Base-by-base conservation (phyloP, 768 basidiomycete genomes). In the Imleria badia region DNA sequence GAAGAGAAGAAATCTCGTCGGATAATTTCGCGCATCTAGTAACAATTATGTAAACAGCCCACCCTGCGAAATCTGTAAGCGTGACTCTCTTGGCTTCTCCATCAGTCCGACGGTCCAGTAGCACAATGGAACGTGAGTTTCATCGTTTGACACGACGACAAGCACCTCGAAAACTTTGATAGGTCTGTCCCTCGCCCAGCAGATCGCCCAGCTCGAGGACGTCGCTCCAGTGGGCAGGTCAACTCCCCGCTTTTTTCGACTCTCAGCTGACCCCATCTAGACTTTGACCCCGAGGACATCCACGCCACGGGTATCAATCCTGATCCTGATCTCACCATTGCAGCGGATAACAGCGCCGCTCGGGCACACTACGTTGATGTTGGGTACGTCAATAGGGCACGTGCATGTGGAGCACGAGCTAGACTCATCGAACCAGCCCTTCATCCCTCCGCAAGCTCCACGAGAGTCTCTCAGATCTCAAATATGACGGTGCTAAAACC, bases 281-380 rank as follows among this genome's bases (percentile, higher is more conserved):
- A 91, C 64, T 77, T 83, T 64, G 90, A 94, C 70, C 87, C 86
- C 12, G 92, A 94, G 68, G 84, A 86, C 59, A 66, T 79, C 13
- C 76, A 78, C 52, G 68, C 62, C 44, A 75, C 77, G 55, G 81
- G 75, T 31, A 66, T 71, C 19, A 76, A 81, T 60, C 68, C 71
- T 15, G 70, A 73, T 64, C 30, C 14, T 44, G 75, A 80, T 56
- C 17, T 12, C 20, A 72, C 67, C 19, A 64, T 65, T 45, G 52
- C 54, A 22, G 58, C 58, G 41, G 66, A 79, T 40, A 57, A 69
- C 35, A 68, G 62, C 36, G 76, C 72, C 14, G 78, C 73, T 0
- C 78, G 87, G 62, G 86, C 86, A 61, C 94, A 96, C 71, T 97
- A 96, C 69, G 65, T 92, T 40, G 84, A 89, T 62, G 90, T 95